Evolutionary conservation across 106 monocot genomes (phyloP).

Genomic region (Platanthera guangdongensis): DNA sequence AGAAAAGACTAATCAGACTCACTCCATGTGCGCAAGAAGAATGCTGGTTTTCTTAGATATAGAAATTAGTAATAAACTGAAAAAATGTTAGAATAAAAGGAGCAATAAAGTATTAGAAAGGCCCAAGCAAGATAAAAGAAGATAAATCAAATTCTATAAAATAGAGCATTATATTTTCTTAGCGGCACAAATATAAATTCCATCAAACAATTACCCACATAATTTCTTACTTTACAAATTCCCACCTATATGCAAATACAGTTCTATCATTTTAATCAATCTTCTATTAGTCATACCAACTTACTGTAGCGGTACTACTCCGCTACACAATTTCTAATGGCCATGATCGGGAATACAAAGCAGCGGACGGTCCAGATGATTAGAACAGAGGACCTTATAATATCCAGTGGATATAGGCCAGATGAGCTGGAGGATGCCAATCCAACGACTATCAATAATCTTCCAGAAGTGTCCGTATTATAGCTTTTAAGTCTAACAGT

Average conservation of each 20-base stretch:
- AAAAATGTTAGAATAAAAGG: background rate
- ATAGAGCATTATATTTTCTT: background rate
- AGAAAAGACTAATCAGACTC: background rate
- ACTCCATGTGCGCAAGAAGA: background rate
- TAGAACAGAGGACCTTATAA: too few relatives aligned
- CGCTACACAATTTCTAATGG: too few relatives aligned
- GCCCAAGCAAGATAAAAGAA: background rate
- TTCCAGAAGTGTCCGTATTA: too few relatives aligned
- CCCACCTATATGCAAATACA: background rate
- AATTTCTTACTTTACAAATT: background rate
- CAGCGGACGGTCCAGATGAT: too few relatives aligned
- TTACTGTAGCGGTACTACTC: too few relatives aligned
- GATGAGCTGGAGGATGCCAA: too few relatives aligned
- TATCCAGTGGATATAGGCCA: too few relatives aligned
- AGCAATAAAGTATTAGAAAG: background rate
- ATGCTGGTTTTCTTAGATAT: background rate
- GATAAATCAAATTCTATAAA: background rate
- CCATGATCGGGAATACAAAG: too few relatives aligned
- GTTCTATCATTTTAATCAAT: background rate
- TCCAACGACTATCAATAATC: too few relatives aligned
- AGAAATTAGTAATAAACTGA: background rate
- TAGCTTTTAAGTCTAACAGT: too few relatives aligned
- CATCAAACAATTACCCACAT: background rate
- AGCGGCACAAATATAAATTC: background rate
- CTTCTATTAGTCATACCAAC: background rate